Base-by-base conservation (phyloP, 1,284 basidiomycete genomes). In the Malassezia slooffiae region DNA sequence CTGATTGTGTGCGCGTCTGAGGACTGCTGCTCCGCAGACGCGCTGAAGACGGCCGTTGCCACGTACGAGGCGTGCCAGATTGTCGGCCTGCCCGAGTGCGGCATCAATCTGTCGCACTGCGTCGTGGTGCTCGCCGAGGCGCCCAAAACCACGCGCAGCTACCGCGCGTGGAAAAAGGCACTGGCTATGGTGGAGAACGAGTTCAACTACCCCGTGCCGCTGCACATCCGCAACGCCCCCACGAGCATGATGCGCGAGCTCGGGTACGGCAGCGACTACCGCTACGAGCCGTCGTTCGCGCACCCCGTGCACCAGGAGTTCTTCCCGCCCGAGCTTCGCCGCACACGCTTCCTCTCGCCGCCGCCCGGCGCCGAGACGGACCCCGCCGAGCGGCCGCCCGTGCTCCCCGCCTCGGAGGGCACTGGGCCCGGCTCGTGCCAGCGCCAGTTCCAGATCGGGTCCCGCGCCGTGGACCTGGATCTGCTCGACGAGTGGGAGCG, bases 211-310 rank as follows among this genome's bases (percentile, higher is more conserved):
- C 76, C 80, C 0, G 81, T 91, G 0, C 87, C 88, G 0, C 58
- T 86, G 45, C 75, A 79, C 43, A 76, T 90, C 52, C 76, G 88
- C n/a, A 91, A 91, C 66, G 86, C 86, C 1, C 86, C 87, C 2
- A 90, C 87, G 5, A 70, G 62, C 24, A 69, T 90, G 21, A 86
- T 90, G 85, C 81, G 81, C 60, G 76, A 81, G 15, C 74, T 90
- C 0, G 84, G 82, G 5, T 87, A 85, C 60, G 62, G 54, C 12
- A 57, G 53, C 17, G 61, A 65, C 35, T 70, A 70, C 37, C 58
- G 66, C 13, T 91, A 91, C 66, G 83, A 90, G 65, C 87, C 87
- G 0, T 74, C 75, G 16, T 90, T 77, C 64, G 73, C 71, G 73
- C 83, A 71, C 62, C 81, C 65, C 1, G 60, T 70, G 5, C 42